Evolutionary conservation across 768 basidiomycete species (phyloP).

Genomic region (Podaxis sp.): DNA sequence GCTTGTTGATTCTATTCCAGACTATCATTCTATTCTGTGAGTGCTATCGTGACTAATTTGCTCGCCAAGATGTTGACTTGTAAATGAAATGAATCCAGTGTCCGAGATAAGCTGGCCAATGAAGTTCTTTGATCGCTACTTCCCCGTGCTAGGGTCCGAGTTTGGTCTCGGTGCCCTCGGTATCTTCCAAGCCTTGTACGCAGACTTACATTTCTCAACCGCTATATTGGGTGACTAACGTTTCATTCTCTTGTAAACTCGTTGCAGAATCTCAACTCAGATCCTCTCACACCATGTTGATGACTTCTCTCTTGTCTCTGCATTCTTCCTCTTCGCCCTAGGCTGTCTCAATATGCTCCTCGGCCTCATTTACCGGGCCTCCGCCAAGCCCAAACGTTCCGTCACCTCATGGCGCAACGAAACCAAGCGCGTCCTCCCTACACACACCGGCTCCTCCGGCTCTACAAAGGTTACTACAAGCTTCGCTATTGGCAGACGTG

Average conservation of each 20-base stretch:
- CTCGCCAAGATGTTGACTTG: not conserved
- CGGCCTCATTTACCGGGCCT: constrained; percentile 70
- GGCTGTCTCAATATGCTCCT: constrained; percentile 87
- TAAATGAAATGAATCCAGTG: constrained; percentile 31
- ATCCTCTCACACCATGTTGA: constrained; percentile 80
- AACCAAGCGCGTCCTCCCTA: constrained; percentile 52
- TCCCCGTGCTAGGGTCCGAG: constrained; percentile 84
- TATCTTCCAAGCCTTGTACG: constrained; percentile 77
- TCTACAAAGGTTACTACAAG: constrained; percentile 28
- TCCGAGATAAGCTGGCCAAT: constrained; percentile 81
- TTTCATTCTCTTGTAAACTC: not conserved
- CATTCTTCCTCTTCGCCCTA: constrained; percentile 88
- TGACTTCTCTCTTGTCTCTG: constrained; percentile 85
- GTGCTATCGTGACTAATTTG: constrained; percentile 22
- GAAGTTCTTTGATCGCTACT: constrained; percentile 80
- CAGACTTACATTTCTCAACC: constrained; percentile 18
- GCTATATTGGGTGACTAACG: not conserved
- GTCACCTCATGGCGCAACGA: constrained; percentile 64
- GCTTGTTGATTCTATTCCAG: constrained; percentile 83
- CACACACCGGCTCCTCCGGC: constrained; percentile 34
- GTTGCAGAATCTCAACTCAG: constrained; percentile 60
- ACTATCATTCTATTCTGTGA: constrained; percentile 67
- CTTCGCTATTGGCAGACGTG: constrained; percentile 21
- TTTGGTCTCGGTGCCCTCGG: constrained; percentile 90
- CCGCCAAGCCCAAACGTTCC: constrained; percentile 60